phyloP scores from a whole-genome alignment of 768 basidiomycete genomes.

The Agrocybe chaxingu region DNA sequence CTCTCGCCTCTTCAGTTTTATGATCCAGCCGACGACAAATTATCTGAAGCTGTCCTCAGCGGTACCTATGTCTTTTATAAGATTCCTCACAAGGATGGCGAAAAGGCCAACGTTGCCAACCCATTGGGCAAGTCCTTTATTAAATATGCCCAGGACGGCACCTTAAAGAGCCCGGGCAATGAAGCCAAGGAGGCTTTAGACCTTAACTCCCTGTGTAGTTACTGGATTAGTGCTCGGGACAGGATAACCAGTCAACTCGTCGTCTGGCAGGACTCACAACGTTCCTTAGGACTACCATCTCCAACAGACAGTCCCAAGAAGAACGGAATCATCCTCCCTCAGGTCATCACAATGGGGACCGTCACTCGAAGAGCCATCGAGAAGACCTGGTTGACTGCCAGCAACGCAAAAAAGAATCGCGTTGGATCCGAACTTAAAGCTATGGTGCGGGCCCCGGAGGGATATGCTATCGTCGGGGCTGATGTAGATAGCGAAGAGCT shows the following conservation, averaged over 20 bases:
- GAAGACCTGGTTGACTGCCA: conserved; percentile 97
- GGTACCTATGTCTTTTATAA: conserved; percentile 76
- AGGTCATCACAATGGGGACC: conserved; percentile 98
- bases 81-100: conserved; percentile 95
- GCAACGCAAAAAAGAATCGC: conserved; percentile 95
- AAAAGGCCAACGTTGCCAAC: conserved; percentile 91
- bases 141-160: conserved; percentile 84
- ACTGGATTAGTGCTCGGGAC: conserved; percentile 95
- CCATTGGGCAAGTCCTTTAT: conserved; percentile 89
- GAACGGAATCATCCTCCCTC: conserved; percentile 92
- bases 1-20: conserved; percentile 52
- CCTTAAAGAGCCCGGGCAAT: conserved; percentile 74
- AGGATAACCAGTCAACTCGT: conserved; percentile 92
- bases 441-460: conserved; percentile 92
- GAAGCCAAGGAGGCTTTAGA: conserved; percentile 84
- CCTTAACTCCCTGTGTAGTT: conserved; percentile 92
- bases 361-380: conserved; percentile 97
- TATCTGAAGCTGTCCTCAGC: conserved; percentile 47
- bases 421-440: conserved; percentile 98
- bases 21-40: conserved; percentile 55
- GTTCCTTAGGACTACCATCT: conserved; percentile 50
- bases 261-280: conserved; percentile 64
- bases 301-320: conserved; percentile 33
- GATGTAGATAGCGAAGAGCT: conserved; percentile 99
- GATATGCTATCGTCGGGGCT: conserved; percentile 94